These are phyloP conservation scores for Phialophora tarda DNA, from an alignment of 2,329 filamentous ascomycete genomes.

Conservation along the genomic window DNA sequence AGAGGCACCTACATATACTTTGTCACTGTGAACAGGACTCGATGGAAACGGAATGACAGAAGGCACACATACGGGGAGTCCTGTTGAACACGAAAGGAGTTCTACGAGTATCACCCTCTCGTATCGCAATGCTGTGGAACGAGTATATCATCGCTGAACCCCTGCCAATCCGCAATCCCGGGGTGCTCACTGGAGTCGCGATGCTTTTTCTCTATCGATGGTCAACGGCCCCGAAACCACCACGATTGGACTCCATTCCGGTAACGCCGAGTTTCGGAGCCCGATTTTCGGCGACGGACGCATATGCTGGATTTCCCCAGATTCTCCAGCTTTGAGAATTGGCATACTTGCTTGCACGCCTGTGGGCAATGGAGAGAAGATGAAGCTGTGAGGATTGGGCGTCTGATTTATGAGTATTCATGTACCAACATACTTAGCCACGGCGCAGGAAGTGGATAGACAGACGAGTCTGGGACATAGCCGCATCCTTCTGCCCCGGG, in stretches of 20 bases:
- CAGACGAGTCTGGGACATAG: background rate
- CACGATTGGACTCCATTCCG: background rate
- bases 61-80: background rate
- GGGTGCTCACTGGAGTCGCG: background rate
- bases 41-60: background rate
- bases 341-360: background rate
- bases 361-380: background rate
- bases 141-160: background rate
- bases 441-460: background rate
- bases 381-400: background rate
- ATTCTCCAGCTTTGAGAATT: background rate
- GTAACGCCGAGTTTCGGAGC: background rate
- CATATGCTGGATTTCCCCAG: background rate
- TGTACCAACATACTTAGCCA: background rate
- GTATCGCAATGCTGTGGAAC: background rate
- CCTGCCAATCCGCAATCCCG: background rate
- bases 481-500: background rate
- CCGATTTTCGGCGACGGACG: background rate
- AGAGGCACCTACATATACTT: background rate
- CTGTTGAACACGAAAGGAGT: background rate
- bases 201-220: background rate
- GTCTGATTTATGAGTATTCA: background rate
- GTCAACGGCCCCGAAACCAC: background rate
- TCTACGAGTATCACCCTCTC: background rate
- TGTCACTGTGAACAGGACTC: background rate